Evolutionary conservation across 352 stramenopile species (phyloP), one percentile per base, ranked within the genome.

Genomic region (Pseudoperonospora humuli): DNA sequence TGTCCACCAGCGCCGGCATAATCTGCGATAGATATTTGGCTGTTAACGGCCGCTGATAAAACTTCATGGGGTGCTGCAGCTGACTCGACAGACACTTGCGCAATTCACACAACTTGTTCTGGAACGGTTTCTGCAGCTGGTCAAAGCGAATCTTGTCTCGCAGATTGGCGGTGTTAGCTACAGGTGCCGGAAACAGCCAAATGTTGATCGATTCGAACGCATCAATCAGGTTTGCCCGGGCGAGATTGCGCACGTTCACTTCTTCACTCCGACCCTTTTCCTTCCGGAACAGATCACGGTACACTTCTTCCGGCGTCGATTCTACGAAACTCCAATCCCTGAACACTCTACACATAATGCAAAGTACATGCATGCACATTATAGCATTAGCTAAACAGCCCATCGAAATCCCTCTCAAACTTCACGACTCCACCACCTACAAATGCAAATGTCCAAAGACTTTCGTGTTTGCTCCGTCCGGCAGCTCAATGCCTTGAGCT

Each of bases 241-340:
- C 81, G 36, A 88, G 45, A 32, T 93, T 93, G 28, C 81, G 74
- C 20, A 87, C 61, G 24, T 84, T 85, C 20, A 88, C 78, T 56
- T 93, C 81, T 13, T 86, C 71, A 39, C 73, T 83, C 5, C 69
- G 69, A 3, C 78, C 78, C 23, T 88, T 91, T 28, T 93, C 81
- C 45, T 88, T 88, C 31, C 76, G 60, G 37, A 93, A 91, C 36
- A 93, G 20, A 50, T 88, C 75, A 21, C 75, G 63, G 55, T 74
- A 88, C 9, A 93, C 81, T 45, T 86, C 67, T 17, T 86, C 74
- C 0, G 81, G 78, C 10, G 70, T 91, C 47, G 76, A 88, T 38
- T 91, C 51, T 19, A 93, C 74, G 50, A 93, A 93, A 39, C 79
- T 93, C 81, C 81, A 93, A 50, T 93, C 81, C n/a, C 81, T 78